These are phyloP conservation scores for Leccinum variicolor DNA, from an alignment of 768 basidiomycete species.

Conservation along the genomic window DNA sequence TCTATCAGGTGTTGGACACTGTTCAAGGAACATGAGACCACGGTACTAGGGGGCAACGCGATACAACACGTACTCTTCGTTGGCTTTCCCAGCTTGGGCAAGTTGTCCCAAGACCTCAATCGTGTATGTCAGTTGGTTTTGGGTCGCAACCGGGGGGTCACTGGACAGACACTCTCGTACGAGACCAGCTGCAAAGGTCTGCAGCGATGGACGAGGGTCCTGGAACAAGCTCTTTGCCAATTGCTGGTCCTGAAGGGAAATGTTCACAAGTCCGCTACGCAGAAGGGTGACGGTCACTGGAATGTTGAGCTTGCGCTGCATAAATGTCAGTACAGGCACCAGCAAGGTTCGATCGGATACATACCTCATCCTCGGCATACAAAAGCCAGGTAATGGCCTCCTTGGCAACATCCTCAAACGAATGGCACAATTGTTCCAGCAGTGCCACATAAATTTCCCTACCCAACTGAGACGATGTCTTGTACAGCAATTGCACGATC, in stretches of 20 bases:
- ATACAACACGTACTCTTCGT: constrained; percentile 69
- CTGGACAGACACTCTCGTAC: constrained; percentile 83
- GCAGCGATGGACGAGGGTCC: constrained; percentile 71
- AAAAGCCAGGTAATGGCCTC: constrained; percentile 97
- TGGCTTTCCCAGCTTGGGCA: constrained; percentile 69
- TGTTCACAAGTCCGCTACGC: constrained; percentile 75
- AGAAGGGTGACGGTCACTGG: constrained; percentile 89
- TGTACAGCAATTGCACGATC: constrained; percentile 92
- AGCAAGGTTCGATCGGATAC: constrained; percentile 20
- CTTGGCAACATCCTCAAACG: constrained; percentile 90
- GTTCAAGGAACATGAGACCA: constrained; percentile 2
- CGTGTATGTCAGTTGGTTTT: constrained; percentile 73
- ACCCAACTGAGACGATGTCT: constrained; percentile 79
- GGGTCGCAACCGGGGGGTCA: constrained; percentile 77
- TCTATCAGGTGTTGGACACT: constrained; percentile 75
- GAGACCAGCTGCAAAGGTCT: constrained; percentile 79
- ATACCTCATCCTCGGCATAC: constrained; percentile 93
- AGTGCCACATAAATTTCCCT: constrained; percentile 92
- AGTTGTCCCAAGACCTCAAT: constrained; percentile 81
- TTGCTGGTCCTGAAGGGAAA: constrained; percentile 81
- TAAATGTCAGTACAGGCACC: constrained; percentile 5
- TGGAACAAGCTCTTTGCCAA: constrained; percentile 80
- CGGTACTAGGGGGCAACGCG: neutral
- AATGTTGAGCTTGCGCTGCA: constrained; percentile 92
- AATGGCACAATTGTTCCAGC: constrained; percentile 82